Percentiles rank a stretch among this genome's conserved stretches.
These are phyloP conservation scores for Carex parvula DNA, from an alignment of 176 grass and related monocot genomes.

Conservation along the genomic window DNA sequence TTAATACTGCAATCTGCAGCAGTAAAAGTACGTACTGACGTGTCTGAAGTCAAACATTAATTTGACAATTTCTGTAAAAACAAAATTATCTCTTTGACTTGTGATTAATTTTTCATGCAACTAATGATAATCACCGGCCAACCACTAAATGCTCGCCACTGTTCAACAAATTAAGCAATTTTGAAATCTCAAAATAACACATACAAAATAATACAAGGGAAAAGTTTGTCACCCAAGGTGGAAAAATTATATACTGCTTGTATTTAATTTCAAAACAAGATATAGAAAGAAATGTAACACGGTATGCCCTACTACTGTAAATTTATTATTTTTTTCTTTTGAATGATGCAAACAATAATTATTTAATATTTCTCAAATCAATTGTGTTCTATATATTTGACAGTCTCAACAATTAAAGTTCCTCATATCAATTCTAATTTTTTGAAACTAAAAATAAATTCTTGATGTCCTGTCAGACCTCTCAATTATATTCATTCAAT, in stretches of 20 bases:
- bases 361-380: background rate
- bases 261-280: background rate
- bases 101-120: background rate
- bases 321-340: background rate
- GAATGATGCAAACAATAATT: background rate
- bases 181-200: background rate
- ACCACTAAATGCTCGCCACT: slow-evolving; percentile 2
- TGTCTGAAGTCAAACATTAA: background rate
- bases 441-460: background rate
- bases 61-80: background rate
- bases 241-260: background rate
- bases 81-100: background rate
- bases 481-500: background rate
- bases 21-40: background rate
- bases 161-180: background rate
- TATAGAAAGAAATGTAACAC: background rate
- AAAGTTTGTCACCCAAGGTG: background rate
- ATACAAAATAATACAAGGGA: background rate
- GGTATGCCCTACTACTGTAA: background rate
- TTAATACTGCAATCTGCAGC: background rate
- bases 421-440: background rate
- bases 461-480: background rate
- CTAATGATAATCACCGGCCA: background rate
- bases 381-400: background rate
- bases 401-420: background rate